Evolutionary conservation across 176 grass and related monocot genomes (phyloP), one percentile per base, ranked within the genome.

Genomic region (Cenchrus americanus): DNA sequence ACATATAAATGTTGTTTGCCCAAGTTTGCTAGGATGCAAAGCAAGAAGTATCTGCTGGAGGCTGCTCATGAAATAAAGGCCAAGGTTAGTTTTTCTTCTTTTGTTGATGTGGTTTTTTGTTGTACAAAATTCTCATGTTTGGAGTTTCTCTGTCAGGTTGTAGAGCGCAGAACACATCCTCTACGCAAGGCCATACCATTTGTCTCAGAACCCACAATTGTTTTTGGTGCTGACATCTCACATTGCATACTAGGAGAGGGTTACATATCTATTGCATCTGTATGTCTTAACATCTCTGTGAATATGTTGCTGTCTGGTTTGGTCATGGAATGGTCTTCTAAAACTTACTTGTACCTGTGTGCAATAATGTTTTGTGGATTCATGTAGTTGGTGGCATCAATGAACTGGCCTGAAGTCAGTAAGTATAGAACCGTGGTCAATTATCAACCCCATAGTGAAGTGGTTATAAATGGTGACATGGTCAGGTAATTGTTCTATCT

Each of bases 201-300:
- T 71, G 7, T 73, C 24, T 32, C 24, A 32, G 48, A 73, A 53
- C 3, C 37, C 10, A 73, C 71, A 7, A 0, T 73, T 2, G 18
- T 73, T 32, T 73, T 73, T 32, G 71, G 13, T 32, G 71, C 46
- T 53, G 71, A 50, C 70, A 51, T 73, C 43, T 52, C 41, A 41
- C 6, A 12, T 13, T 64, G 2, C 1, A 0, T 13, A 5, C 62
- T 17, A 41, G 2, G 34, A 41, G 63, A 27, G 27, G 27, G 27
- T 27, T 18, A 6, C 4, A 71, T 47, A 14, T 66, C 10, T 24
- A 0, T 71, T 71, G 21, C n/a, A 22, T 71, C 68, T 71, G 43
- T 71, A 48, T 23, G 68, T 68, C 37, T 52, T 22, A 34, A 17
- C 26, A 34, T 65, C 6, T 7, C 14, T 65, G 6, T 1, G 9